Percentiles rank a stretch among this genome's conserved stretches.
phyloP scores from a whole-genome alignment of 192 early-diverging fungal genomes.

The Phycomyces blakesleeanus region DNA sequence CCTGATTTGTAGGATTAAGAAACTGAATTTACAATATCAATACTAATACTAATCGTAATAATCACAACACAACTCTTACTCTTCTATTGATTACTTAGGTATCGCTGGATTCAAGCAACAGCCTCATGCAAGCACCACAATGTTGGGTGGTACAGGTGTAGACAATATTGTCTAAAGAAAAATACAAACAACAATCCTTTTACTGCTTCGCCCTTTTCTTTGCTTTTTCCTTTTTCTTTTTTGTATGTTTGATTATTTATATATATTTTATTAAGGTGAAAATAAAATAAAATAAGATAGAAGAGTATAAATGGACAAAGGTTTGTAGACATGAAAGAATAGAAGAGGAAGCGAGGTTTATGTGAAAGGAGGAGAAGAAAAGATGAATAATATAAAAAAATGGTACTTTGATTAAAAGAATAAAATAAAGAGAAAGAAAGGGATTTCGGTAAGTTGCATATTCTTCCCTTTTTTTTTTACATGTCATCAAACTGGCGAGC shows the following conservation, averaged over 20 bases:
- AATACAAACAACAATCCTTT: too few relatives aligned
- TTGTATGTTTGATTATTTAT: background rate
- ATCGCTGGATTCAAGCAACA: constrained; percentile 42
- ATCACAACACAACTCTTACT: background rate
- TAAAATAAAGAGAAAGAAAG: too few relatives aligned
- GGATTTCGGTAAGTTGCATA: too few relatives aligned
- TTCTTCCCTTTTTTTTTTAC: too few relatives aligned
- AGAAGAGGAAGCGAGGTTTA: too few relatives aligned
- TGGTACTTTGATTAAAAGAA: too few relatives aligned
- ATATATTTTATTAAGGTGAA: background rate
- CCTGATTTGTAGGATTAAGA: too few relatives aligned
- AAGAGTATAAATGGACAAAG: background rate
- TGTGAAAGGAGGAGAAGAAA: too few relatives aligned
- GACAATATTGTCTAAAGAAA: constrained; percentile 14
- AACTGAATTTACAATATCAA: too few relatives aligned
- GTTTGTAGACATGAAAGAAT: too few relatives aligned
- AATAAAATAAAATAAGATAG: background rate
- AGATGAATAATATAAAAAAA: too few relatives aligned
- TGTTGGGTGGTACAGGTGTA: constrained; percentile 46
- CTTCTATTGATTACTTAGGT: constrained; percentile 12
- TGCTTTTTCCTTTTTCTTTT: background rate
- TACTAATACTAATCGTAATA: background rate
- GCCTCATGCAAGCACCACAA: constrained; percentile 39
- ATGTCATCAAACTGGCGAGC: constrained; percentile 76
- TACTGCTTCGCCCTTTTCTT: too few relatives aligned